Percentiles rank a stretch among this genome's conserved stretches.
phyloP scores from a whole-genome alignment of 2,329 filamentous ascomycete species.

The Alternaria angustiovoidea region DNA sequence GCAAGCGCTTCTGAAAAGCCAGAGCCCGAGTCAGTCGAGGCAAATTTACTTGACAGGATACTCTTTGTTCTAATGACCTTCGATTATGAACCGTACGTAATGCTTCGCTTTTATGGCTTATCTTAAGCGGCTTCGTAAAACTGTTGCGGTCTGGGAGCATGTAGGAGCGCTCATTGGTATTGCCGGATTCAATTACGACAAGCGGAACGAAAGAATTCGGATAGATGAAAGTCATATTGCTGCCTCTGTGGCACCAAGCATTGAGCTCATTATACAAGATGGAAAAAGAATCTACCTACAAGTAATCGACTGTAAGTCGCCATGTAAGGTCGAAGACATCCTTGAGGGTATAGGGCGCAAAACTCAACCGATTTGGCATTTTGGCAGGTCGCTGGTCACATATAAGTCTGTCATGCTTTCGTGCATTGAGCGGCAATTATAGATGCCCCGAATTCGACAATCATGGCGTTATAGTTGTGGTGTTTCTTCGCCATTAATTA shows the following conservation, averaged over 20 bases:
- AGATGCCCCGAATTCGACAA: neutral
- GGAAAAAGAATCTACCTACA: neutral
- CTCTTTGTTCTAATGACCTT: no score
- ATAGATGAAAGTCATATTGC: neutral
- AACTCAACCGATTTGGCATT: neutral
- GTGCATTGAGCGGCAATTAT: neutral
- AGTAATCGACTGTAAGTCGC: neutral
- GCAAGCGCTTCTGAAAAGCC: no score
- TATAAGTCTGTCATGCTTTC: neutral
- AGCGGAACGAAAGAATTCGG: neutral
- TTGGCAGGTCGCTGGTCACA: neutral
- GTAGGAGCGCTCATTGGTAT: neutral
- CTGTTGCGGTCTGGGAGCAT: neutral
- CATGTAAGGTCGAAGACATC: neutral
- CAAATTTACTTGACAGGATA: no score
- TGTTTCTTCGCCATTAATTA: neutral
- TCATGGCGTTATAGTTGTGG: neutral
- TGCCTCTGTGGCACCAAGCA: neutral
- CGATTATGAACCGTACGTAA: no score
- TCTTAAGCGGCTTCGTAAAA: neutral
- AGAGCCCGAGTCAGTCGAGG: no score
- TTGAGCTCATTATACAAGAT: neutral
- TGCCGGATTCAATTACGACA: neutral
- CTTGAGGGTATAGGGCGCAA: neutral
- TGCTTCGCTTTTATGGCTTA: neutral